Evolutionary conservation across 495 filamentous ascomycete species (phyloP), one percentile per base, ranked within the genome.

Genomic region (Penicillium cosmopolitanum): DNA sequence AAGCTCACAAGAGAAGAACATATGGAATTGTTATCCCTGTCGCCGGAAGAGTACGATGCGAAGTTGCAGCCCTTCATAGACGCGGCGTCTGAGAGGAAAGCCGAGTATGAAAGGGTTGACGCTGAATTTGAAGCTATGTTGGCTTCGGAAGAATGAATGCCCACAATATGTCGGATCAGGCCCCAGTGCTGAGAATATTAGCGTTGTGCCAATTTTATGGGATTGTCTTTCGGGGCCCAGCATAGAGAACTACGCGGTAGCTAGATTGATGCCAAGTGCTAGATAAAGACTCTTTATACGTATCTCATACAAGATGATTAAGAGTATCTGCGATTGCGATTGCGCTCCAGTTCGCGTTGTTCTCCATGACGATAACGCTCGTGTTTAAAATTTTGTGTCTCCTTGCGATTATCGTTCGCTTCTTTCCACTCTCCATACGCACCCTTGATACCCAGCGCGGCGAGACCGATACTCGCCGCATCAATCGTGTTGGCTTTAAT

Each of bases 371-470:
- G 42, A 50, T 23, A 13, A 53, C 77, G 71, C 66, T 83, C 77
- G 54, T 80, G 66, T 56, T 82, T 74, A 36, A 88, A 81, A 48
- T 85, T 73, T 10, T 75, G 64, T 31, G 75, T 72, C 57, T 83
- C 80, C 59, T 83, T 78, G 35, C 84, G 77, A 66, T 87, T 79
- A 72, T 88, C 81, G 38, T 84, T 80, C 61, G 84, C 85, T 60
- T 87, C 82, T 69, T 87, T 83, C 87, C 87, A 89, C 70, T 93
- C 90, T 4, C 82, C 82, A 62, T 92, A 80, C 43, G 91, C 92
- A 35, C 89, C 87, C 74, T 92, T 93, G 80, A 96, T 89, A 68
- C 93, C 91, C 34, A 96, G 78, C 3, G 90, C 91, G 12, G 92
- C 92, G 51, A 97, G 88, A 62, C 92, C 91, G 1, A 96, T 78